phyloP scores from a whole-genome alignment of 2,329 filamentous ascomycete genomes.

The Aspergillus carbonarius region DNA sequence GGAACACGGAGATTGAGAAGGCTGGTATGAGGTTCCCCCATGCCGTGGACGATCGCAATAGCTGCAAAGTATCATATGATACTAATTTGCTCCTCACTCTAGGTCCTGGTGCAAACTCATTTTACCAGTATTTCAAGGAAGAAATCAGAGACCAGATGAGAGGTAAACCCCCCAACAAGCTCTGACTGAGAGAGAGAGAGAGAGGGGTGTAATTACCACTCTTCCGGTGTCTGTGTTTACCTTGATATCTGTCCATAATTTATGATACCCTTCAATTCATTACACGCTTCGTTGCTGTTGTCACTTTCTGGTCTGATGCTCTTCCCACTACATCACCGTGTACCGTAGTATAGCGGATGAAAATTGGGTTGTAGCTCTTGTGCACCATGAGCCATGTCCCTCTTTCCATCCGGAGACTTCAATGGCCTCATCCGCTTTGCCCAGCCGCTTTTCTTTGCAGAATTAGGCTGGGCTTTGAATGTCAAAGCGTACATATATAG shows the following conservation, averaged over 20 bases:
- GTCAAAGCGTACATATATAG: conserved; percentile 18
- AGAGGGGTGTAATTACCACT: neutral
- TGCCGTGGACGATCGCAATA: neutral
- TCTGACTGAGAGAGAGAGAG: neutral
- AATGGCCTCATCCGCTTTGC: conserved; percentile 21
- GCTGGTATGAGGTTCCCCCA: conserved; percentile 25
- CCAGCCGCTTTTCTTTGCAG: conserved; percentile 10
- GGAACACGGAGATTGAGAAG: conserved; percentile 42
- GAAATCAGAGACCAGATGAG: conserved; percentile 45
- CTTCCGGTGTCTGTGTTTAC: neutral
- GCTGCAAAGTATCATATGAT: neutral
- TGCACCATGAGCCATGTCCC: conserved; percentile 22
- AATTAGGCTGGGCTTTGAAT: conserved; percentile 18
- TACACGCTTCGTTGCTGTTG: neutral
- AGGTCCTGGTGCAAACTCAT: conserved; percentile 32
- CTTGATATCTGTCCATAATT: neutral
- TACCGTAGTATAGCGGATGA: conserved; percentile 18
- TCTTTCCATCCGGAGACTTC: conserved; percentile 28
- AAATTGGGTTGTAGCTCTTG: conserved; percentile 23
- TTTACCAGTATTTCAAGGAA: conserved; percentile 43
- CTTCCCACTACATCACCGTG: neutral
- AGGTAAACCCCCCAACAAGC: conserved; percentile 30
- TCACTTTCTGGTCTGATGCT: neutral
- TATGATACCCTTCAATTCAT: conserved; percentile 21
- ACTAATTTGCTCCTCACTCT: conserved; percentile 6